phyloP scores from a whole-genome alignment of 306 rosid species.

The Ziziphus jujuba region DNA sequence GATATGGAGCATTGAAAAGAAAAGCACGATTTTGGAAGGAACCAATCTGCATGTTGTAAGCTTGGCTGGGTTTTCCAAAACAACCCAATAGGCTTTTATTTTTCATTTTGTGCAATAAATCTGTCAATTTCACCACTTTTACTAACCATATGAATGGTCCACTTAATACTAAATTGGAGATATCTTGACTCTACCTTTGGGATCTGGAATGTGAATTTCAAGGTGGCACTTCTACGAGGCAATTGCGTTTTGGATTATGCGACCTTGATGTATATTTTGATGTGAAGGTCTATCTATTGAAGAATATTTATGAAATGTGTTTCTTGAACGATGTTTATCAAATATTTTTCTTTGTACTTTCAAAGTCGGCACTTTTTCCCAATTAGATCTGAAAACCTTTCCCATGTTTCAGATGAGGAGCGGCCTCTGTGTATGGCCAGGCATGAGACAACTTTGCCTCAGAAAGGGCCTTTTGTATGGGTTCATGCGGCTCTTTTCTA shows the following conservation, averaged over 20 bases:
- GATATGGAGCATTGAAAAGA: too few species aligned
- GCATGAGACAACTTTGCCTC: conserved; percentile 69
- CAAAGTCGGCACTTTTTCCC: conserved; percentile 5
- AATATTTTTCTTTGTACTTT: neutral
- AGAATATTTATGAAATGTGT: neutral
- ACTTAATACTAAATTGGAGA: neutral
- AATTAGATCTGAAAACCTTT: conserved; percentile 20
- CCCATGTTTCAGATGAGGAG: conserved; percentile 54
- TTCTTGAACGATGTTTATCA: neutral
- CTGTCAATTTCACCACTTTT: too few species aligned
- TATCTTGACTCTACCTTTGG: neutral
- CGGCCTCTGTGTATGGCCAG: conserved; percentile 73
- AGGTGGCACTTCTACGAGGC: neutral
- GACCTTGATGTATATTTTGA: conserved; percentile 9
- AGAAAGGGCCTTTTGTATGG: conserved; percentile 80
- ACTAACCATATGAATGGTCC: neutral
- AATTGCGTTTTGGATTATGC: neutral
- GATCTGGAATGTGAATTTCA: neutral
- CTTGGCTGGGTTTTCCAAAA: too few species aligned
- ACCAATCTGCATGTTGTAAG: too few species aligned
- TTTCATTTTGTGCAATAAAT: too few species aligned
- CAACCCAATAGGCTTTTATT: too few species aligned
- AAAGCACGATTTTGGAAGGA: too few species aligned
- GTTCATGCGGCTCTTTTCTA: conserved; percentile 64
- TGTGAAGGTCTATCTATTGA: neutral